Percentiles rank a stretch among this genome's conserved stretches.
phyloP scores from a whole-genome alignment of 179 eudicot genomes.

The Nepenthes alata region DNA sequence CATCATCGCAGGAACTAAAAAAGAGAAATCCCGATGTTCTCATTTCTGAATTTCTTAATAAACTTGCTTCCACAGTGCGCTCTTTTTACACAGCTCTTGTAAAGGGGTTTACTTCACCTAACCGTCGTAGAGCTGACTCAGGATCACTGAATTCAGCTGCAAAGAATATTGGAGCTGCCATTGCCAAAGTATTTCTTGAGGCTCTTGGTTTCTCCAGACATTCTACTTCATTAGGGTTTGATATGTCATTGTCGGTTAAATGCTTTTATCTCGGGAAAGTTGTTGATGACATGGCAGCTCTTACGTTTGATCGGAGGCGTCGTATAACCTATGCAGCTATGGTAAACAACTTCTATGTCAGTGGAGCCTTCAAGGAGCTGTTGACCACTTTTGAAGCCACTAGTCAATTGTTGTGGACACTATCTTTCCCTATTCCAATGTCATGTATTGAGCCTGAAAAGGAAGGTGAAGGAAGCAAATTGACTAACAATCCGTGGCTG shows the following conservation, averaged over 20 bases:
- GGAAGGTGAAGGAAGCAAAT: constrained; percentile 38
- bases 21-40: constrained; percentile 85
- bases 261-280: constrained; percentile 95
- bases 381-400: constrained; percentile 96
- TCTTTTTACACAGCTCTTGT: constrained; percentile 75
- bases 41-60: constrained; percentile 56
- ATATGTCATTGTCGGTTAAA: constrained; percentile 55
- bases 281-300: constrained; percentile 84
- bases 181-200: constrained; percentile 73
- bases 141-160: constrained; percentile 66
- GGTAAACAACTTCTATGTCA: constrained; percentile 83
- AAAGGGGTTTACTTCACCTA: constrained; percentile 77
- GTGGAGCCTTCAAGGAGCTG: constrained; percentile 88
- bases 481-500: constrained; percentile 68
- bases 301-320: constrained; percentile 75
- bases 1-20: constrained; percentile 44
- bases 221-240: constrained; percentile 37
- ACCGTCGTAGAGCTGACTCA: constrained; percentile 86
- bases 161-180: constrained; percentile 76
- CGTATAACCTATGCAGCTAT: constrained; percentile 65
- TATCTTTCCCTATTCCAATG: constrained; percentile 42
- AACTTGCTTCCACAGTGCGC: constrained; percentile 70
- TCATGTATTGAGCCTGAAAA: constrained; percentile 35
- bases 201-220: constrained; percentile 69
- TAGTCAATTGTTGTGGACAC: constrained; percentile 83